These are phyloP conservation scores for Aaosphaeria pasadenensis DNA, from an alignment of 2,329 filamentous ascomycete species.

Conservation along the genomic window DNA sequence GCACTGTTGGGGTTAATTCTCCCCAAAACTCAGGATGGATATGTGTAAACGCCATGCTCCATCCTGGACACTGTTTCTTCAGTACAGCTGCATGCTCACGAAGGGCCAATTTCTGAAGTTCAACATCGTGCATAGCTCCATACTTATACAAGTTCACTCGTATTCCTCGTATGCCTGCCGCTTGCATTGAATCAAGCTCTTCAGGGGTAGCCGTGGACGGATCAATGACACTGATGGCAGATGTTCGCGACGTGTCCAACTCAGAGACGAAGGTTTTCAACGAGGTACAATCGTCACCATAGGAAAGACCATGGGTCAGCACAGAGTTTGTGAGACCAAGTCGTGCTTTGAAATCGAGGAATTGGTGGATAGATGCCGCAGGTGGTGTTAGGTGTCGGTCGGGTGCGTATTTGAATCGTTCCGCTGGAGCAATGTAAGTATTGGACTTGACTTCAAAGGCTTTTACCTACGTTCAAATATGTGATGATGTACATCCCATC, in stretches of 20 bases:
- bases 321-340: conserved; percentile 35
- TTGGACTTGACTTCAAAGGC: not conserved
- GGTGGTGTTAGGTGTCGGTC: conserved; percentile 28
- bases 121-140: conserved; percentile 36
- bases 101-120: conserved; percentile 31
- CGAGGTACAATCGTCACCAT: conserved; percentile 36
- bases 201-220: conserved; percentile 16
- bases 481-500: conserved; percentile 10
- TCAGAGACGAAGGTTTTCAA: conserved; percentile 29
- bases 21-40: conserved; percentile 30
- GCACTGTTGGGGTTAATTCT: conserved; percentile 17
- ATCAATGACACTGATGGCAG: conserved; percentile 30
- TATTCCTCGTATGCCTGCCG: conserved; percentile 31
- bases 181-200: conserved; percentile 21
- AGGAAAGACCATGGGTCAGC: conserved; percentile 37
- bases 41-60: conserved; percentile 33
- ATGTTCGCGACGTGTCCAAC: conserved; percentile 21
- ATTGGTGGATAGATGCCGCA: conserved; percentile 22
- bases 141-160: conserved; percentile 38
- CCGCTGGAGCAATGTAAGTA: conserved; percentile 1
- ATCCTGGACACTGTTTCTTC: conserved; percentile 12
- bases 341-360: conserved; percentile 17
- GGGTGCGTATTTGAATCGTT: conserved; percentile 17
- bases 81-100: conserved; percentile 24
- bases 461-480: conserved; percentile 8